Percentiles rank a stretch among this genome's conserved stretches.
phyloP scores from a whole-genome alignment of 495 filamentous ascomycete species.

The Tuber aestivum region DNA sequence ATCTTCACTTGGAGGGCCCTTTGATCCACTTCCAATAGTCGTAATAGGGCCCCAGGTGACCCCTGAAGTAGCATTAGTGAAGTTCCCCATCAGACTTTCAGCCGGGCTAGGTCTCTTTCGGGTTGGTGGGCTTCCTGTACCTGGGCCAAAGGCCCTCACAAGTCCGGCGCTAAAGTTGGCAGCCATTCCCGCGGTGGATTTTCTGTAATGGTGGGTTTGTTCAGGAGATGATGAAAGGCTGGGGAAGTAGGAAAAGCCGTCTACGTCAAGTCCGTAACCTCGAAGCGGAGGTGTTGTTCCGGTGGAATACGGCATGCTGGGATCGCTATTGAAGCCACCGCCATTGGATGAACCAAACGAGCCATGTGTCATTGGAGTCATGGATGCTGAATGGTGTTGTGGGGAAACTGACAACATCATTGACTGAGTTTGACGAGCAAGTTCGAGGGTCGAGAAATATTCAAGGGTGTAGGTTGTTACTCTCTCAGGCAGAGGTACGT shows the following conservation, averaged over 20 bases:
- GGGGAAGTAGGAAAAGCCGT: conserved; percentile 53
- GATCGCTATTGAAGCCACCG: conserved; percentile 54
- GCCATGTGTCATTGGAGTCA: conserved; percentile 55
- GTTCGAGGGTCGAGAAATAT: conserved; percentile 61
- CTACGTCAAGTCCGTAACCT: conserved; percentile 59
- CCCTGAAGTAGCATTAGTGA: conserved; percentile 50
- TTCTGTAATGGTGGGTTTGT: conserved; percentile 29
- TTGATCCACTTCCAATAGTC: conserved; percentile 49
- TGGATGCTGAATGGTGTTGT: conserved; percentile 46
- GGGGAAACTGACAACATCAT: conserved; percentile 33
- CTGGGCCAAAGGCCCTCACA: conserved; percentile 25
- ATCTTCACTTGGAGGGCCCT: conserved; percentile 49
- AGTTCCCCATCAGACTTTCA: conserved; percentile 59
- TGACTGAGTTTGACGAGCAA: conserved; percentile 52
- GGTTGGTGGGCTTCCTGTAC: conserved; percentile 56
- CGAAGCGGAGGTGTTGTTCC: conserved; percentile 44
- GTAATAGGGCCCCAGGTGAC: conserved; percentile 64
- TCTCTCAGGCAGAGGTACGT: conserved; percentile 59
- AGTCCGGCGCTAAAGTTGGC: conserved; percentile 13
- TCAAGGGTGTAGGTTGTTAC: conserved; percentile 60
- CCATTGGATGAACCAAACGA: conserved; percentile 54
- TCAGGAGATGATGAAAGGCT: conserved; percentile 40
- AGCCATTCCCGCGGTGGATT: conserved; percentile 27
- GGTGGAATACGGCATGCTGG: conserved; percentile 47
- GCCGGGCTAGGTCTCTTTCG: conserved; percentile 62